Evolutionary conservation across 116 monocot species (phyloP), one percentile per base, ranked within the genome.

Genomic region (Cymodocea nodosa): DNA sequence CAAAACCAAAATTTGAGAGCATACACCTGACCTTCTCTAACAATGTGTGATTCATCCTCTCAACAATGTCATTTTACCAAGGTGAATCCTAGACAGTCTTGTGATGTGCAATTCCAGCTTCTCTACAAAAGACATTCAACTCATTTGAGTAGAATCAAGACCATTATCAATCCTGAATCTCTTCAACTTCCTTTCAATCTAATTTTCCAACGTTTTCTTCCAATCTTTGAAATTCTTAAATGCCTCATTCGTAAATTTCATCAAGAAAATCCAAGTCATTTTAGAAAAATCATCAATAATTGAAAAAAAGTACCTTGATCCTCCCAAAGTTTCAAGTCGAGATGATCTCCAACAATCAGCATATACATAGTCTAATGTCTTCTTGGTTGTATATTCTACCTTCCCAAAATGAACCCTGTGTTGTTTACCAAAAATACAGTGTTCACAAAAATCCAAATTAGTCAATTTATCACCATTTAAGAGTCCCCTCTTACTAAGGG

Each of bases 261-360:
- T 30, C 30, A 30, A 30, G 56, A 50, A 49, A 0, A 73, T 16
- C 59, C 59, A 79, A 12, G 70, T 52, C 48, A 56, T 72, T 23
- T 70, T 67, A 11, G 65, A 70, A 39, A 56, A 70, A 15, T 79
- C 60, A 73, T 73, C 73, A 50, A 73, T 52, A 24, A 73, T 1
- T 12, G 63, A 50, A 7, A 72, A 15, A 17, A 72, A 57, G 48
- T 64, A 72, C 23, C 35, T 35, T 4, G 19, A 55, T 35, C 64
- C 64, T 16, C 16, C 63, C 2, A 62, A 44, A 35, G 72, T 60
- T 6, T 35, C 12, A 7, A 67, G 37, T 18, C 10, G 40, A 6
- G 54, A 23, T 4, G 76, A 50, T 0, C 56, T 64, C 60, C 62
- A 70, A 3, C 63, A 2, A 15, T 67, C 23, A 15, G 52, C 52